These are phyloP conservation scores for Casuarina equisetifolia DNA, from an alignment of 306 rosid genomes.

Conservation along the genomic window DNA sequence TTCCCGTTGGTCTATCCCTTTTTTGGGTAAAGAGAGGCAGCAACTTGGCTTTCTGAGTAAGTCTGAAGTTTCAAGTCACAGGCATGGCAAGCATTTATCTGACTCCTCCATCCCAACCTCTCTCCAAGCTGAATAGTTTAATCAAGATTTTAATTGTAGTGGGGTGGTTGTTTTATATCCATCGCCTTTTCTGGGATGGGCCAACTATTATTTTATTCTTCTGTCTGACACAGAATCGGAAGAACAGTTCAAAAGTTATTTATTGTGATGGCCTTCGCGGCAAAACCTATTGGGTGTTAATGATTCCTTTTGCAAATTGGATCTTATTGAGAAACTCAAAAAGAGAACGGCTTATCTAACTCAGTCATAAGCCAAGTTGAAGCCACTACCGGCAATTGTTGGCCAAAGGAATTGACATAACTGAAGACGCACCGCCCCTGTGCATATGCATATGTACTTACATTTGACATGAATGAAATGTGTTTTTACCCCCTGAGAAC, in stretches of 20 bases:
- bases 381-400: no score
- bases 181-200: background rate
- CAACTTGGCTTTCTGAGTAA: slow-evolving; percentile 39
- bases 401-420: no score
- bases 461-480: no score
- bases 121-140: slow-evolving; percentile 1
- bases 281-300: background rate
- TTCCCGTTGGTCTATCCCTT: background rate
- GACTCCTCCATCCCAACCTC: slow-evolving; percentile 21
- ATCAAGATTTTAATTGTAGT: no score
- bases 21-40: slow-evolving; percentile 29
- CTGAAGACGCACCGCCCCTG: no score
- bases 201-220: background rate
- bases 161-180: background rate
- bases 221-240: background rate
- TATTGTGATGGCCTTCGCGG: background rate
- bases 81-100: slow-evolving; percentile 39
- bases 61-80: slow-evolving; percentile 31
- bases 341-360: no score
- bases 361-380: no score
- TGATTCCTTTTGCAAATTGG: no score
- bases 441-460: no score
- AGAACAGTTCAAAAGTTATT: background rate
- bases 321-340: no score
- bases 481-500: no score